A percentile compares a stretch with the other conserved stretches of the same genome.
Evolutionary conservation across 2,329 filamentous ascomycete species (phyloP).

Genomic region (Arthrobotrys megalospora): DNA sequence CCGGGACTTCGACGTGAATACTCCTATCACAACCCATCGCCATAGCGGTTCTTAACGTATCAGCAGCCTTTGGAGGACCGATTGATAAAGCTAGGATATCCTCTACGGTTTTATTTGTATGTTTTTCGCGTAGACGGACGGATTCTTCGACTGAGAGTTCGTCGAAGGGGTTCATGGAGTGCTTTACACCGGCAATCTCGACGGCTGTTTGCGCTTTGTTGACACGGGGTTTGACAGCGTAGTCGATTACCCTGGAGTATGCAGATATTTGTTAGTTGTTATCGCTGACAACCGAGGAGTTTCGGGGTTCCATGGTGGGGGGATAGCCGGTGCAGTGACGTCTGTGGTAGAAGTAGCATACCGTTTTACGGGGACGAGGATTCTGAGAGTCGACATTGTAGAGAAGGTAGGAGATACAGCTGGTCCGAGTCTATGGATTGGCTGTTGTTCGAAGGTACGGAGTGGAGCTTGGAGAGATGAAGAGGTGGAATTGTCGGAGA

Average conservation of each 20-base stretch:
- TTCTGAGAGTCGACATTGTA: slow-evolving; percentile 68
- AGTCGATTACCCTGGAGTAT: slow-evolving; percentile 71
- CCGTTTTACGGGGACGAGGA: slow-evolving; percentile 73
- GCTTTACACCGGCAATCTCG: slow-evolving; percentile 93
- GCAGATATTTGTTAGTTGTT: slow-evolving; percentile 17
- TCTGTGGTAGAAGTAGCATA: slow-evolving; percentile 1
- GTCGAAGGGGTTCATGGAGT: slow-evolving; percentile 99
- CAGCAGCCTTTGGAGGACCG: slow-evolving; percentile 87
- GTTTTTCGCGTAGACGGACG: slow-evolving; percentile 92
- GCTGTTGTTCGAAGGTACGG: background rate
- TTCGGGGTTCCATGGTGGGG: slow-evolving; percentile 3
- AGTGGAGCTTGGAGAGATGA: slow-evolving; percentile 11
- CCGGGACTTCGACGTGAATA: slow-evolving; percentile 86
- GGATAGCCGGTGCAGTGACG: background rate
- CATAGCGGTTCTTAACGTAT: slow-evolving; percentile 95
- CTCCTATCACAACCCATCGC: slow-evolving; percentile 96
- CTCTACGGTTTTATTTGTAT: slow-evolving; percentile 81
- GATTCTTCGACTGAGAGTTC: slow-evolving; percentile 98
- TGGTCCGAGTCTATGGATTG: slow-evolving; percentile 1
- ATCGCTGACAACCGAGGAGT: slow-evolving; percentile 32
- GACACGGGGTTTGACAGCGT: slow-evolving; percentile 78
- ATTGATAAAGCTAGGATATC: slow-evolving; percentile 93
- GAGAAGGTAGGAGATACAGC: background rate
- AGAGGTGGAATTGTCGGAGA: background rate
- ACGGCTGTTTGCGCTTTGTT: slow-evolving; percentile 85